Evolutionary conservation across 1,284 basidiomycete species (phyloP), one percentile per base, ranked within the genome.

Genomic region (Ganoderma sinense): DNA sequence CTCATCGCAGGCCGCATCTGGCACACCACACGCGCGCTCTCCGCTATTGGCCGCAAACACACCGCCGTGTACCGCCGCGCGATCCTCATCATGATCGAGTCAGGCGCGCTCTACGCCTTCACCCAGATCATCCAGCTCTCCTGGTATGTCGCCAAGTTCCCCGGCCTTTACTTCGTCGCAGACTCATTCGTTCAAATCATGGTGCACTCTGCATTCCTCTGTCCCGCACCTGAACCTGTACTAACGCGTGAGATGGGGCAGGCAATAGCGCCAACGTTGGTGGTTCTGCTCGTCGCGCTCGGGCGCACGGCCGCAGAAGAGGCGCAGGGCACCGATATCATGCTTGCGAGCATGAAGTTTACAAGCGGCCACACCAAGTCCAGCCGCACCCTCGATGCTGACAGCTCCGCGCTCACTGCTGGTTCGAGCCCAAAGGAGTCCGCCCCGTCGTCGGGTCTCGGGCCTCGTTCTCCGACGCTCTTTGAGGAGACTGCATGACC

Each of bases 41-140:
- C 36, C 31, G 31, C 20, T 1, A 29, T 55, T 8, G 62, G 41
- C 45, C 51, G 33, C 29, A 40, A 16, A 7, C 41, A 40, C 58
- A 58, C 56, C 56, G 29, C 26, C 8, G 43, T 45, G 11, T 66
- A 59, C 56, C 59, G 65, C 14, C 56, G 59, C 31, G 65, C 56
- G 18, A 66, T 66, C 26, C 36, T 66, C 53, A 36, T 66, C 43
- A 58, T 66, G 33, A 43, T 66, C 65, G 65, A 66, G 41, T 60
- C 56, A 13, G 65, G 65, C 11, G 33, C 65, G 40, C 65, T 66
- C n/a, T 66, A 66, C 65, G 64, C 64, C 36, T 41, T 65, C 53
- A 65, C 64, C 13, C 65, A 60, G 39, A 41, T 66, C 43, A 43
- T 66, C 43, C 65, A 66, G 59, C 65, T 66, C 36, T 56, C 51